A percentile compares a stretch with the other conserved stretches of the same genome.
Conservation (phyloP, 345 rosid genomes). For the Streptanthus diversifolius region DNA sequence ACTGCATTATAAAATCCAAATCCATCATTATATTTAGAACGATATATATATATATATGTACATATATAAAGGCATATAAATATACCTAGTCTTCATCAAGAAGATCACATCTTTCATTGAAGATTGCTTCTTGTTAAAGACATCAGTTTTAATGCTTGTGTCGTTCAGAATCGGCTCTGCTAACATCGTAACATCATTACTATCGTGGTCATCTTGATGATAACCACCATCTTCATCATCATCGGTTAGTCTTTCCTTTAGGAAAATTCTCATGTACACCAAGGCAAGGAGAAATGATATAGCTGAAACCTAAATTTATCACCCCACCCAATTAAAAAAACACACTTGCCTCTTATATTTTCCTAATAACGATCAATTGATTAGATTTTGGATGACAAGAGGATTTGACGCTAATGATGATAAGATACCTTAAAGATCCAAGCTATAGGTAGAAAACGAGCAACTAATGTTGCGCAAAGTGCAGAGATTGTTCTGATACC, state of each 20-base stretch:
- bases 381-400: not conserved
- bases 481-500: slow-evolving; percentile 52
- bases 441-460: slow-evolving; percentile 67
- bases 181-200: slow-evolving; percentile 12
- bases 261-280: slow-evolving; percentile 80
- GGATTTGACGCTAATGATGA: not conserved
- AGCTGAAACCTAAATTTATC: slow-evolving; percentile 55
- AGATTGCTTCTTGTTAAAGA: slow-evolving; percentile 51
- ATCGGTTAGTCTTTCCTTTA: slow-evolving; percentile 44
- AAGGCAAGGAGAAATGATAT: slow-evolving; percentile 47
- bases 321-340: not conserved
- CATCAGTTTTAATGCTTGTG: slow-evolving; percentile 19
- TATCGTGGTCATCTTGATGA: slow-evolving; percentile 1
- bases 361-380: not conserved
- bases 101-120: slow-evolving; percentile 45
- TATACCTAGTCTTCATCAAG: slow-evolving; percentile 60
- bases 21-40: not conserved
- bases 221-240: slow-evolving; percentile 13
- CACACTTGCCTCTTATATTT: not conserved
- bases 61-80: not conserved
- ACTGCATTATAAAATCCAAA: slow-evolving; percentile 42
- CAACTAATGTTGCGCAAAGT: slow-evolving; percentile 57
- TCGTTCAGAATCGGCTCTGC: slow-evolving; percentile 48
- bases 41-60: not conserved
- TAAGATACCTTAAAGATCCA: slow-evolving; percentile 55